Conservation (phyloP, 495 filamentous ascomycete species). For the Hypoxylon cercidicola region DNA sequence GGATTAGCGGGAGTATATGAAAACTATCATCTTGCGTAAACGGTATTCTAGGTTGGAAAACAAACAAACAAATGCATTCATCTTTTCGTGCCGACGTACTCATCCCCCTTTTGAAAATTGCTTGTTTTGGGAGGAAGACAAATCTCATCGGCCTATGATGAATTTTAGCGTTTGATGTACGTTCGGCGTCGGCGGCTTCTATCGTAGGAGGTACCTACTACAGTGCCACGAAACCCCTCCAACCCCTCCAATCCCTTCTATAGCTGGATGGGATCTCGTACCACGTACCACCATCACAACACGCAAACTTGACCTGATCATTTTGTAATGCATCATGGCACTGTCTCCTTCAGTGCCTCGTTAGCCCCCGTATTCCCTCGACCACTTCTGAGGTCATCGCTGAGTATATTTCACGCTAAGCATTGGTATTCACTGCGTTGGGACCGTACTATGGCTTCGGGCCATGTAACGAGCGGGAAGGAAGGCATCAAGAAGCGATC, state of each 20-base stretch:
- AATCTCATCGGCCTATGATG: too few species aligned
- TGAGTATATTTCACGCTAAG: background rate
- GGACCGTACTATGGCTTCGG: constrained; percentile 25
- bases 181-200: too few species aligned
- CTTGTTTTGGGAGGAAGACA: too few species aligned
- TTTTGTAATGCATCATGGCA: constrained; percentile 24
- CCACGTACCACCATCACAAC: constrained; percentile 7
- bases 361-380: constrained; percentile 3
- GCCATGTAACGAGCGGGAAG: constrained; percentile 3
- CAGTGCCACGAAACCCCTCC: too few species aligned
- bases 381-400: background rate
- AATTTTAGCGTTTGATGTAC: too few species aligned
- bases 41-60: background rate
- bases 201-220: too few species aligned
- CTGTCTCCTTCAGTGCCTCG: background rate
- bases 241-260: background rate
- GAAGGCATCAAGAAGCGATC: constrained; percentile 50
- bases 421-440: background rate
- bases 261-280: background rate
- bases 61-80: background rate
- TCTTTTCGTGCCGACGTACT: background rate
- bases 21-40: constrained; percentile 5
- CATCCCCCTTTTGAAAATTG: too few species aligned
- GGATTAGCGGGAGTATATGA: constrained; percentile 20
- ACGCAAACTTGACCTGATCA: background rate